Percentiles rank a stretch among this genome's conserved stretches.
Evolutionary conservation across 768 basidiomycete species (phyloP).

Genomic region (Symmetrospora coprosmae): DNA sequence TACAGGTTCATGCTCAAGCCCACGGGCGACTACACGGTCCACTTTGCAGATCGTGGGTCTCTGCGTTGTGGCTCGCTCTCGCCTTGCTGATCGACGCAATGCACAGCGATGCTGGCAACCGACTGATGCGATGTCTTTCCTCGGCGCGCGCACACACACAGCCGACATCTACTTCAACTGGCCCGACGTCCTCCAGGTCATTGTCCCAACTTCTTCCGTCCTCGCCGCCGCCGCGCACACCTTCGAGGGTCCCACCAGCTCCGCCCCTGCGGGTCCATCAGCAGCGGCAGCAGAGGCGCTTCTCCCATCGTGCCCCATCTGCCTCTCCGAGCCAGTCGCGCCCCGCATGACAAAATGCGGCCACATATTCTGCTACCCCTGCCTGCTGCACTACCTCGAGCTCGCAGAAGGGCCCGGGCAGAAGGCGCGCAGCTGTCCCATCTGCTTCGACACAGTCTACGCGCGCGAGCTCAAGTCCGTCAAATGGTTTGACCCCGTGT

Average conservation of each 20-base stretch:
- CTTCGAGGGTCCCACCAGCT: conserved; percentile 25
- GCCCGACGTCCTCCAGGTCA: conserved; percentile 74
- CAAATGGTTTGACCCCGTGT: conserved; percentile 57
- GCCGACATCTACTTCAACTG: conserved; percentile 64
- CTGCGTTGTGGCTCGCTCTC: not conserved
- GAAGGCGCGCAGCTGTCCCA: conserved; percentile 86
- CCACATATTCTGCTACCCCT: conserved; percentile 66
- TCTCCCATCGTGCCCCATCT: conserved; percentile 61
- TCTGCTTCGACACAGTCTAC: conserved; percentile 86
- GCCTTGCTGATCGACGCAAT: not conserved
- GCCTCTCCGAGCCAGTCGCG: conserved; percentile 74
- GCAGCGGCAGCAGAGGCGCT: too few species aligned
- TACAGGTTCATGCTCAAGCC: conserved; percentile 94
- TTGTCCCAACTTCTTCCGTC: conserved; percentile 70
- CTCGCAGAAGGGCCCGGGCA: conserved; percentile 25
- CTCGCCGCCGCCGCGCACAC: conserved; percentile 48
- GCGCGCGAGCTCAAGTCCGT: conserved; percentile 82
- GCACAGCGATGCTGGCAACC: too few species aligned
- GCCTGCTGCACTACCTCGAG: conserved; percentile 31
- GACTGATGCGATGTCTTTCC: too few species aligned
- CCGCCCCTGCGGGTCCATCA: too few species aligned
- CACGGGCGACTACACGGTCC: conserved; percentile 69
- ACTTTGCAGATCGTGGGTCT: conserved; percentile 3
- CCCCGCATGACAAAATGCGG: conserved; percentile 84
- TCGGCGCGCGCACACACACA: too few species aligned